Evolutionary conservation across 2,329 filamentous ascomycete species (phyloP), one percentile per base, ranked within the genome.

Genomic region (Paraphaeosphaeria sporulosa): DNA sequence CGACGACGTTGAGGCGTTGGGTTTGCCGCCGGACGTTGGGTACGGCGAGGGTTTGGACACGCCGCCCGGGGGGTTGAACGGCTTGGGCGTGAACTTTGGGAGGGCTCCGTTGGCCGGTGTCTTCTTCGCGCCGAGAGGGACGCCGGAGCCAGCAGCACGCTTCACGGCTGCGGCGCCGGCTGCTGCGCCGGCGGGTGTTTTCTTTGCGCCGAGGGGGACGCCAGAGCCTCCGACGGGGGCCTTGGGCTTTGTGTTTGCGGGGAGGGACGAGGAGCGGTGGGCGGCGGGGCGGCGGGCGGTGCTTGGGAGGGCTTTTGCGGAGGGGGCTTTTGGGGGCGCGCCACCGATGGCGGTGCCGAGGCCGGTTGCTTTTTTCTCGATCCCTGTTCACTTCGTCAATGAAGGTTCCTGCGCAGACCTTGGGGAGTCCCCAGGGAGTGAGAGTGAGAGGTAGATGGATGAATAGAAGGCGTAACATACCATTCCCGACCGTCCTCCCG

Each of bases 231-330:
- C 66, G 21, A 9, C 8, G 30, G 30, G 30, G 4, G 30, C 30
- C 10, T 32, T 32, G 30, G 64, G 64, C 3, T 58, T 63, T 4
- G 71, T 58, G 13, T 63, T 61, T 42, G 74, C 71, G 15, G 75
- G 75, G 12, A 65, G 66, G 4, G 73, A 76, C 57, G 74, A 72
- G 1, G 73, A 76, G 19, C 74, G 72, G 57, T 74, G 75, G 21
- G 70, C 49, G 2, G 61, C 71, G 8, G 74, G 67, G 36, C 74
- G 76, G 21, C 68, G 69, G 3, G 73, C 71, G 38, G 71, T 72
- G 1, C 71, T 71, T 0, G 71, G 71, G 8, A 74, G 65, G 1
- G 74, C 64, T 60, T 75, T 73, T 15, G 67, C 64, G 7, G 67
- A 64, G 1, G 71, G 55, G 43, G 71, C 55, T 60, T 75, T 72